Percentiles rank a stretch among this genome's conserved stretches.
Conservation (phyloP, 176 grass and related monocot species). For the Avena insularis region DNA sequence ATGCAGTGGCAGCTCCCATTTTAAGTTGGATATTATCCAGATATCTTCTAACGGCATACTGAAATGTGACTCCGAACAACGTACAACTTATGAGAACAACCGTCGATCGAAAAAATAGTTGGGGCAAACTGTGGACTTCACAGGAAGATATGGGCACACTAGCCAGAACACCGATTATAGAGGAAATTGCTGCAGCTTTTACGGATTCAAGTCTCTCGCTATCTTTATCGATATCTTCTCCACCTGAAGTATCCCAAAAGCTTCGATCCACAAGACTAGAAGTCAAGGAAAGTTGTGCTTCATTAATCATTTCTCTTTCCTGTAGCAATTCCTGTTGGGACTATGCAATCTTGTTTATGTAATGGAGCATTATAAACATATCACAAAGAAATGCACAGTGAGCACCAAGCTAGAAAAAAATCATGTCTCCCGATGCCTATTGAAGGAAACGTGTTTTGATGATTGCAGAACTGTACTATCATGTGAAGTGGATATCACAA, state of each 20-base stretch:
- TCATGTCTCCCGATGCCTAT: conserved; percentile 18
- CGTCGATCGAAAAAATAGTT: conserved; percentile 60
- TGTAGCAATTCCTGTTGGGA: conserved; percentile 73
- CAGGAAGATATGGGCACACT: conserved; percentile 85
- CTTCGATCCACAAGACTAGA: conserved; percentile 52
- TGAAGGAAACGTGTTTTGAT: conserved; percentile 33
- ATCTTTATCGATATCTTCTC: conserved; percentile 56
- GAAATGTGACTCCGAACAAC: conserved; percentile 84
- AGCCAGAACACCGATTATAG: conserved; percentile 62
- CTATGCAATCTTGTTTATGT: conserved; percentile 70
- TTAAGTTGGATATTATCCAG: conserved; percentile 74
- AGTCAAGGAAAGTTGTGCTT: conserved; percentile 67
- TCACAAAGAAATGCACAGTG: conserved; percentile 21
- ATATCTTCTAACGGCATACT: conserved; percentile 80
- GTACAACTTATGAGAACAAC: conserved; percentile 71
- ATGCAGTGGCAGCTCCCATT: conserved; percentile 64
- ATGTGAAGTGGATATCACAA: conserved; percentile 41
- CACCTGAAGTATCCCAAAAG: conserved; percentile 41
- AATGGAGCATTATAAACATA: conserved; percentile 31
- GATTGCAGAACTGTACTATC: conserved; percentile 30
- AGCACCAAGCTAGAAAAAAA: conserved; percentile 30
- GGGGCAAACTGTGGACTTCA: conserved; percentile 53
- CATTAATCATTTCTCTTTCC: conserved; percentile 84
- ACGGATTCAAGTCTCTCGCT: conserved; percentile 78
- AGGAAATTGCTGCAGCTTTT: conserved; percentile 77